phyloP scores from a whole-genome alignment of 2,329 filamentous ascomycete genomes.

The Fusarium xylarioides region DNA sequence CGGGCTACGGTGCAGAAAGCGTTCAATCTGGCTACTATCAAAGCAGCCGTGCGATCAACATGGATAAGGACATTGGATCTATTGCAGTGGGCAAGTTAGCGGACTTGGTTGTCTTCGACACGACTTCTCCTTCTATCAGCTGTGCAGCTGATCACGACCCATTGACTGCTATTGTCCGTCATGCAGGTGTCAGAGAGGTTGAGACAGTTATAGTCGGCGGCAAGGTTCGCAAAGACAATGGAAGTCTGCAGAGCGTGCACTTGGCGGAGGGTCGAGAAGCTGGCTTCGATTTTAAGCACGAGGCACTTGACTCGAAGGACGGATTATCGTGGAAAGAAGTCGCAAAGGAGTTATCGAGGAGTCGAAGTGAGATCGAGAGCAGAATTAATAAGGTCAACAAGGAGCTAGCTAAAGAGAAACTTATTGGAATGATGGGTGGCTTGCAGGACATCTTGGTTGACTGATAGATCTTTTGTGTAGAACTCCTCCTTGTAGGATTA shows the following conservation, averaged over 20 bases:
- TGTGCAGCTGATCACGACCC: not conserved
- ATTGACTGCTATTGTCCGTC: not conserved
- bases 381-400: not conserved
- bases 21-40: conserved; percentile 4
- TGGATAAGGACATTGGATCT: conserved; percentile 1
- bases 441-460: not conserved
- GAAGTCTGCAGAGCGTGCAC: not conserved
- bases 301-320: accelerated
- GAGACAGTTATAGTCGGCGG: conserved; percentile 1
- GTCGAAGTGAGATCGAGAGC: not conserved
- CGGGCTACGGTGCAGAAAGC: not conserved
- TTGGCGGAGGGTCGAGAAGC: not conserved
- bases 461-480: not conserved
- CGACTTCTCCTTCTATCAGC: not conserved
- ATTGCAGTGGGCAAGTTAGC: not conserved
- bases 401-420: not conserved
- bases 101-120: not conserved
- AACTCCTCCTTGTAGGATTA: accelerated
- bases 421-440: not conserved
- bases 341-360: not conserved
- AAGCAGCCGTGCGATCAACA: not conserved
- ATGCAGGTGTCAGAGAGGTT: not conserved
- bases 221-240: not conserved
- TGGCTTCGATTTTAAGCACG: not conserved
- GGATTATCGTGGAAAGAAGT: not conserved